Percentiles rank a stretch among this genome's conserved stretches.
Conservation (phyloP, 306 rosid genomes). For the Quercus aquifolioides region DNA sequence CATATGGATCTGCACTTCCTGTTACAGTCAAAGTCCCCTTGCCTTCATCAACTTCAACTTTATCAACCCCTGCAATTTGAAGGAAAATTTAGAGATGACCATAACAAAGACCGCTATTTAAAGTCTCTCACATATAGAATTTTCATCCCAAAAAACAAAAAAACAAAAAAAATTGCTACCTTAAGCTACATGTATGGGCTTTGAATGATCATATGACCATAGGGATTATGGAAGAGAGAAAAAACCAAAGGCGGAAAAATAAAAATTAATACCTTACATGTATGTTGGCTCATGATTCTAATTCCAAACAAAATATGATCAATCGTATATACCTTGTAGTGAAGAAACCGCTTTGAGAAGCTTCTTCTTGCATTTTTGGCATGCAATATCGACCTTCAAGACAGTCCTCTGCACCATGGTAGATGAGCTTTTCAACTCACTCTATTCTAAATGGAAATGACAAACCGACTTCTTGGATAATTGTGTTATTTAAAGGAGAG, state of each 20-base stretch:
- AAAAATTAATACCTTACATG: too few relatives aligned
- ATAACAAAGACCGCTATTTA: too few relatives aligned
- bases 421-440: neutral
- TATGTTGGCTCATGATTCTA: too few relatives aligned
- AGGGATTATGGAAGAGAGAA: too few relatives aligned
- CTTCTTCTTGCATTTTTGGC: constrained; percentile 55
- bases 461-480: neutral
- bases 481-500: neutral
- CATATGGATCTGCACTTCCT: constrained; percentile 71
- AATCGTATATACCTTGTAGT: constrained; percentile 37
- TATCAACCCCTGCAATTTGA: constrained; percentile 49
- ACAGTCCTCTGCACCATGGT: constrained; percentile 54
- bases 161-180: too few relatives aligned
- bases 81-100: neutral
- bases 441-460: neutral
- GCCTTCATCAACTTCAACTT: constrained; percentile 59
- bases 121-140: too few relatives aligned
- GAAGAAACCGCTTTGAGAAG: constrained; percentile 52
- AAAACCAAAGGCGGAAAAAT: too few relatives aligned
- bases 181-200: too few relatives aligned
- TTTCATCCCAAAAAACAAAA: too few relatives aligned
- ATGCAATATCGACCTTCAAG: constrained; percentile 48
- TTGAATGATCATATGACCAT: neutral
- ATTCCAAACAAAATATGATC: too few relatives aligned
- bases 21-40: constrained; percentile 56